A percentile compares a stretch with the other conserved stretches of the same genome.
Evolutionary conservation across 2,329 filamentous ascomycete genomes (phyloP).

Genomic region (Gyromitra esculenta): DNA sequence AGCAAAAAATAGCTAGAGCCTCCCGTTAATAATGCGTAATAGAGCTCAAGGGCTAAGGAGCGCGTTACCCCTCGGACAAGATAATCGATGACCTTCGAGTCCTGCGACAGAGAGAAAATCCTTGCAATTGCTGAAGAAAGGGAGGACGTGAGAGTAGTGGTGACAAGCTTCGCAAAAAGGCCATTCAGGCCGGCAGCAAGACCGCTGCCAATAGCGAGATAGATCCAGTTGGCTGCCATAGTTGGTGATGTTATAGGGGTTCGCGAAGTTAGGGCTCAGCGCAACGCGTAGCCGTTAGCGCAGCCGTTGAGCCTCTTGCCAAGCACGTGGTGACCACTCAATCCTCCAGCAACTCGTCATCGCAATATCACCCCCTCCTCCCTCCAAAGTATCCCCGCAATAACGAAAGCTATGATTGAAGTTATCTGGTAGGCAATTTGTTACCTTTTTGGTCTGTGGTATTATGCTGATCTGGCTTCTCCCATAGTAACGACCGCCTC

Average conservation of each 20-base stretch:
- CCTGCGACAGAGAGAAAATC: conserved; percentile 62
- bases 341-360: conserved; percentile 2
- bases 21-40: conserved; percentile 24
- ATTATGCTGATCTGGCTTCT: conserved; percentile 26
- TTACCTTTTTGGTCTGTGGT: conserved; percentile 45
- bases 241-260: conserved; percentile 36
- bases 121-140: conserved; percentile 64
- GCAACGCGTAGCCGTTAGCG: conserved; percentile 4
- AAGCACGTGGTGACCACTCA: conserved; percentile 26
- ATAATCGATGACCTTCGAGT: conserved; percentile 65
- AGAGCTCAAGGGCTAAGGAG: not conserved
- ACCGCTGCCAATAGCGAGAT: conserved; percentile 77
- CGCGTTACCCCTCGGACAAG: conserved; percentile 64
- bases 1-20: conserved; percentile 73
- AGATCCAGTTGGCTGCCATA: conserved; percentile 66
- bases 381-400: conserved; percentile 43
- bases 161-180: conserved; percentile 78
- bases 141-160: conserved; percentile 67
- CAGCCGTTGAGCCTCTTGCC: conserved; percentile 23
- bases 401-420: conserved; percentile 56
- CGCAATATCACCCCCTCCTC: conserved; percentile 33
- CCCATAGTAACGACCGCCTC: conserved; percentile 71
- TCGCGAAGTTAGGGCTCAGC: conserved; percentile 27
- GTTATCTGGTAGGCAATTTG: conserved; percentile 58
- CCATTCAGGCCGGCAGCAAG: conserved; percentile 83